phyloP scores from a whole-genome alignment of 176 grass and related monocot genomes.

The Cenchrus americanus region DNA sequence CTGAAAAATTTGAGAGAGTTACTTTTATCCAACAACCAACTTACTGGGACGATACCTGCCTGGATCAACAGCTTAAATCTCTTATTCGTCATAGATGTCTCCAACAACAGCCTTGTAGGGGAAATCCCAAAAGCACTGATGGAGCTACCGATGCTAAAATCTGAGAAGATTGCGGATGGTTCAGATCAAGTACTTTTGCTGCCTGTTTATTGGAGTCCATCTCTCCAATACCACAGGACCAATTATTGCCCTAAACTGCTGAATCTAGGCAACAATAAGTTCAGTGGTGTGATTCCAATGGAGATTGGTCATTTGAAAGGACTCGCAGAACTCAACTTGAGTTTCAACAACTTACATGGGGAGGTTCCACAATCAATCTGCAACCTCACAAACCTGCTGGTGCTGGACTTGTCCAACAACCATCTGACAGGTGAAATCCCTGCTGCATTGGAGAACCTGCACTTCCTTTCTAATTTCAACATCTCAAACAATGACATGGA shows the following conservation, averaged over 20 bases:
- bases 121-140: conserved; percentile 28
- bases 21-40: conserved; percentile 9
- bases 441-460: conserved; percentile 2
- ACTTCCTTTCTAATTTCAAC: conserved; percentile 58
- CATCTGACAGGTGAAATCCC: conserved; percentile 51
- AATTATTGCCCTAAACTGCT: conserved; percentile 33
- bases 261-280: conserved; percentile 29
- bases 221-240: conserved; percentile 26
- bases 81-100: conserved; percentile 35
- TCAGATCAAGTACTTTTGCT: conserved; percentile 21
- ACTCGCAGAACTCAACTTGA: conserved; percentile 42
- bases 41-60: conserved; percentile 34
- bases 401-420: conserved; percentile 45
- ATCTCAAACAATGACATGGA: conserved; percentile 47
- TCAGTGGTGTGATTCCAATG: conserved; percentile 32
- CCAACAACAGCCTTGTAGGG: conserved; percentile 31
- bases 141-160: conserved; percentile 23
- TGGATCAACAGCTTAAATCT: conserved; percentile 18
- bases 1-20: conserved; percentile 14
- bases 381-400: conserved; percentile 35
- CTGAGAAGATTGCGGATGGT: neutral
- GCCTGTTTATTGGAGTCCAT: conserved; percentile 22
- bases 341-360: conserved; percentile 41
- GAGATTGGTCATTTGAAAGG: conserved; percentile 44
- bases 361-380: conserved; percentile 13